A percentile compares a stretch with the other conserved stretches of the same genome.
Evolutionary conservation across 257 asterid genomes (phyloP).

Genomic region (Jasminum sambac): DNA sequence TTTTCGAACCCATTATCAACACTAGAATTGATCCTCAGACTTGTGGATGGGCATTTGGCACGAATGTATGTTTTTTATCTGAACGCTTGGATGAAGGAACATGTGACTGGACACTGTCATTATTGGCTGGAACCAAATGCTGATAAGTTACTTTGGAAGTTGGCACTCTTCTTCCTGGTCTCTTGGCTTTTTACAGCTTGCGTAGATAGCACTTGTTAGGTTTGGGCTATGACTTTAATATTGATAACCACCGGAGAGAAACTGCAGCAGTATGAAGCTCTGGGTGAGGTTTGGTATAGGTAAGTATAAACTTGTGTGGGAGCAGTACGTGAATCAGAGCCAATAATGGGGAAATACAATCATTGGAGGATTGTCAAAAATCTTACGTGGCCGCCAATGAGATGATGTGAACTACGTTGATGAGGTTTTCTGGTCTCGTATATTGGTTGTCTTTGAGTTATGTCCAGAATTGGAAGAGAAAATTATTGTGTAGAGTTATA

Average conservation of each 20-base stretch:
- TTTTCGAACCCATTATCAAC: constrained; percentile 79
- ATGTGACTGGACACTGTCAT: constrained; percentile 66
- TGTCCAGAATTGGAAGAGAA: no score
- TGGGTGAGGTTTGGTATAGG: constrained; percentile 73
- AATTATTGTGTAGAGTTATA: no score
- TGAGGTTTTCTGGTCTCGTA: no score
- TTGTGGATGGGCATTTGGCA: constrained; percentile 94
- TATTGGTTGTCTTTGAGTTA: no score
- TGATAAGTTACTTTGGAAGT: constrained; percentile 70
- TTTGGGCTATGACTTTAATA: constrained; percentile 70
- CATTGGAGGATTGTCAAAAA: no score
- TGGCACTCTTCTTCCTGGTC: constrained; percentile 89
- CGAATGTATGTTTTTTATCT: constrained; percentile 80
- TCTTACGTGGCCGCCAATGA: no score
- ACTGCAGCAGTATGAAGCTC: constrained; percentile 61
- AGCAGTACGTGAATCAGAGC: constrained; percentile 60
- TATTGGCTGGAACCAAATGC: constrained; percentile 67
- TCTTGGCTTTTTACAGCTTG: constrained; percentile 73
- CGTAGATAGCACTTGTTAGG: constrained; percentile 91
- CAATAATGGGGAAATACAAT: no score
- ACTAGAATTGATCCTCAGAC: constrained; percentile 83
- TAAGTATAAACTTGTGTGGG: constrained; percentile 80
- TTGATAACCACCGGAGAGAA: constrained; percentile 72
- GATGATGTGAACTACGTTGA: no score
- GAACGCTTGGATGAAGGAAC: constrained; percentile 74